Conservation (phyloP, 2,329 filamentous ascomycete genomes). For the Orbilia javanica region DNA sequence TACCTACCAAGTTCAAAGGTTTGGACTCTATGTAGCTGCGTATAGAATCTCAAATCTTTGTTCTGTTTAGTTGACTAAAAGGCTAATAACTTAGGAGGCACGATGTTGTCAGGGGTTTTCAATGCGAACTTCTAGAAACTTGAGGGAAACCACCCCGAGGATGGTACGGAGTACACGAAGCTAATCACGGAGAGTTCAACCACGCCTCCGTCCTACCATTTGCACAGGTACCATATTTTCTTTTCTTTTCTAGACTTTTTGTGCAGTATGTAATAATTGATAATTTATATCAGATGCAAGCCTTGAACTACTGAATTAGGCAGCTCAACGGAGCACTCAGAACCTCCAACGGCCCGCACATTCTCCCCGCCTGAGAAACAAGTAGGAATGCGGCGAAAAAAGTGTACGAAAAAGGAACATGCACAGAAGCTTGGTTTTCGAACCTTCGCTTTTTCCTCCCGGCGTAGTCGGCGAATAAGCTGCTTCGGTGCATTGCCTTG, state of each 20-base stretch:
- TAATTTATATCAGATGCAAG: constrained; percentile 35
- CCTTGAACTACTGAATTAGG: constrained; percentile 40
- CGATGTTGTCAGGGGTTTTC: not conserved
- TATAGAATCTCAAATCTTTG: not conserved
- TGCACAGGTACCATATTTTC: constrained; percentile 3
- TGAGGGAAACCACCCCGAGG: not conserved
- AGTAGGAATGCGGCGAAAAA: constrained; percentile 21
- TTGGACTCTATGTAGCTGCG: not conserved
- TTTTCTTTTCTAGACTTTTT: constrained; percentile 2
- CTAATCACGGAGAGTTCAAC: constrained; percentile 27
- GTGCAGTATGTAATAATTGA: constrained; percentile 35
- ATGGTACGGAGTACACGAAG: constrained; percentile 23
- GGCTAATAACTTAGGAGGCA: not conserved
- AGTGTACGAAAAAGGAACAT: constrained; percentile 26
- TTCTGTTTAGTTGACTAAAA: not conserved
- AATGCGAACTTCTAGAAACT: not conserved
- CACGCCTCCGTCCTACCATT: not conserved
- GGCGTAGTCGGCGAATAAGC: constrained; percentile 43
- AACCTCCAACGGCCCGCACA: constrained; percentile 3
- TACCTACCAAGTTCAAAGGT: constrained; percentile 1
- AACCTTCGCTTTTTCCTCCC: constrained; percentile 11
- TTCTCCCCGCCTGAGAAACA: not conserved
- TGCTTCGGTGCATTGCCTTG: constrained; percentile 24
- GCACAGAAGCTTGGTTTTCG: constrained; percentile 38
- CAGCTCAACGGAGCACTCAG: constrained; percentile 36